phyloP scores from a whole-genome alignment of 2,329 filamentous ascomycete species.

The Aspergillus quadricinctus region DNA sequence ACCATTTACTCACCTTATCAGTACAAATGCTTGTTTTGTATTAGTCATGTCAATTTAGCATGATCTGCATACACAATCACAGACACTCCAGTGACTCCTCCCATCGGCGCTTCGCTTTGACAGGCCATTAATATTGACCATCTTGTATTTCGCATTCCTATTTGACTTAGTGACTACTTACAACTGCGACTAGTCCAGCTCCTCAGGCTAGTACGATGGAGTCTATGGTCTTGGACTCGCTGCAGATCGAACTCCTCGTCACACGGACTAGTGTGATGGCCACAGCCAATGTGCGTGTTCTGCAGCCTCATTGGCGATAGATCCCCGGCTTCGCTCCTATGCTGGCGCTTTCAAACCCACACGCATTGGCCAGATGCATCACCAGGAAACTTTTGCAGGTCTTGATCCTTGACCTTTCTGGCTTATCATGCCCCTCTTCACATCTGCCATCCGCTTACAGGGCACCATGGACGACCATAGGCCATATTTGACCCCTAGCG shows the following conservation, averaged over 20 bases:
- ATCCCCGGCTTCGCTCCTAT: constrained; percentile 14
- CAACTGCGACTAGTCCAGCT: background rate
- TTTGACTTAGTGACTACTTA: background rate
- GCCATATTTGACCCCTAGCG: constrained; percentile 2
- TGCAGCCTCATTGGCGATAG: constrained; percentile 26
- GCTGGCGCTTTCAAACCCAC: constrained; percentile 31
- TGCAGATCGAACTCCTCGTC: constrained; percentile 25
- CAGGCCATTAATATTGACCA: background rate
- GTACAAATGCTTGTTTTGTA: background rate
- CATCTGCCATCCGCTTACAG: constrained; percentile 4
- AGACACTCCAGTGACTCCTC: background rate
- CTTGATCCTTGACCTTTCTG: constrained; percentile 15
- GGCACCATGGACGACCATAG: constrained; percentile 16
- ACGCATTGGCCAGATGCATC: constrained; percentile 35
- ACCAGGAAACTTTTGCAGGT: constrained; percentile 22
- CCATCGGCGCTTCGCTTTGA: constrained; percentile 9
- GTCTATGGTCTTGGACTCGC: too few species aligned
- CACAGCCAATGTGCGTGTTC: constrained; percentile 16
- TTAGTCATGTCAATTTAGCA: background rate
- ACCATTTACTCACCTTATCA: background rate
- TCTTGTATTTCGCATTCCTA: background rate
- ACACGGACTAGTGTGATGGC: constrained; percentile 34
- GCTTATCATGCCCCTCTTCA: constrained; percentile 25
- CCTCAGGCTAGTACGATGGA: background rate
- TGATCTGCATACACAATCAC: constrained; percentile 8